phyloP scores from a whole-genome alignment of 441 rosid genomes.

The Populus hybrid region DNA sequence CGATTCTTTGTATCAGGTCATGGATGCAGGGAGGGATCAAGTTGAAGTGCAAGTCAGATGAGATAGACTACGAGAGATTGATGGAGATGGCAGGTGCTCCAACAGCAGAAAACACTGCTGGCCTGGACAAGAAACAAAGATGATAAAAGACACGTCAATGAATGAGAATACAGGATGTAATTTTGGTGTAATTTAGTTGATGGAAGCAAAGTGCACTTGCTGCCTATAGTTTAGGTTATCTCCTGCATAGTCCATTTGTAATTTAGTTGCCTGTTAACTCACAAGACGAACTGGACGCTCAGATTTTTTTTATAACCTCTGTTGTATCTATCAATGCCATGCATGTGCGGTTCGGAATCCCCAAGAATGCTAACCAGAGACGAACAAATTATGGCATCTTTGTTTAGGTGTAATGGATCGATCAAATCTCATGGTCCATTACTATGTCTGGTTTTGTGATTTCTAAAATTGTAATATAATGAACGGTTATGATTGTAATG shows the following conservation, averaged over 20 bases:
- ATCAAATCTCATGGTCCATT: no score
- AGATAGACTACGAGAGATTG: slow-evolving; percentile 74
- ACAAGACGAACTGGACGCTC: background rate
- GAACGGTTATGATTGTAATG: no score
- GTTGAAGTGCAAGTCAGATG: slow-evolving; percentile 64
- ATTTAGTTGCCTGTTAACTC: background rate
- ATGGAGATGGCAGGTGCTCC: slow-evolving; percentile 74
- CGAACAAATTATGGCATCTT: background rate
- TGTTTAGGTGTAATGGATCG: background rate
- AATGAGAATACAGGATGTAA: background rate
- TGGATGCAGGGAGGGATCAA: slow-evolving; percentile 78
- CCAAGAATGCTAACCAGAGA: slow-evolving; percentile 21
- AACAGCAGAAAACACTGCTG: slow-evolving; percentile 31
- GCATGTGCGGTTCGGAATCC: slow-evolving; percentile 28
- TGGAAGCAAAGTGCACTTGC: background rate
- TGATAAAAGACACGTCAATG: background rate
- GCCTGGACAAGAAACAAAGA: slow-evolving; percentile 51
- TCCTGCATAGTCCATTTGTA: slow-evolving; percentile 4
- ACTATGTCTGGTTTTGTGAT: no score
- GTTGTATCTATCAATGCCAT: slow-evolving; percentile 24
- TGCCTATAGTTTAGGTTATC: slow-evolving; percentile 1
- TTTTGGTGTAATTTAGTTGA: background rate
- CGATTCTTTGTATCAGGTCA: slow-evolving; percentile 72
- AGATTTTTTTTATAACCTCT: background rate
- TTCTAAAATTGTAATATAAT: no score